These are phyloP conservation scores for Saccharum hybrid DNA, from an alignment of 202 grass and related monocot species.

Conservation along the genomic window DNA sequence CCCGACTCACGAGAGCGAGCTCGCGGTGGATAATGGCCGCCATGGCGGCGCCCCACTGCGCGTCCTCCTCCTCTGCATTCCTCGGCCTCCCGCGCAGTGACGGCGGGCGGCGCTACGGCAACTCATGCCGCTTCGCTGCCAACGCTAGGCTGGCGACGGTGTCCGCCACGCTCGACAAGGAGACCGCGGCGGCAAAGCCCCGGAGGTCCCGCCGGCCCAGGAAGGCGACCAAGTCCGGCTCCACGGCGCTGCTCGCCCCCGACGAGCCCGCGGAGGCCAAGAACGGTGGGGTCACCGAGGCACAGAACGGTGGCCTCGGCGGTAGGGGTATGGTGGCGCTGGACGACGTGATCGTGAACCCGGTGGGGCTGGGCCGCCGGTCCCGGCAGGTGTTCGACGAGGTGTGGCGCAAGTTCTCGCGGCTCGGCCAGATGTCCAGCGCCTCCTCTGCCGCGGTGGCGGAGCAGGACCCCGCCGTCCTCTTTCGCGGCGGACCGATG, in stretches of 20 bases:
- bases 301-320: neutral
- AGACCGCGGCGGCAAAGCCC: constrained; percentile 24
- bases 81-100: constrained; percentile 1
- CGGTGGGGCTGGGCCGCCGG: constrained; percentile 88
- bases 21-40: constrained; percentile 3
- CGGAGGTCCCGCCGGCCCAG: constrained; percentile 14
- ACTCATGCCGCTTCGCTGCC: constrained; percentile 29
- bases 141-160: neutral
- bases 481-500: constrained; percentile 79
- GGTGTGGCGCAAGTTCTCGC: constrained; percentile 98
- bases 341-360: constrained; percentile 84
- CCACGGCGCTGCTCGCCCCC: constrained; percentile 23
- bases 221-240: constrained; percentile 57
- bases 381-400: constrained; percentile 97
- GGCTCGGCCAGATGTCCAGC: constrained; percentile 90
- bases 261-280: constrained; percentile 12
- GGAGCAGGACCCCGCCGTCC: constrained; percentile 64
- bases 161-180: constrained; percentile 34
- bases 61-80: constrained; percentile 20
- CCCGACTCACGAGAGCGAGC: neutral
- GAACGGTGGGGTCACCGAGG: neutral
- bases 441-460: constrained; percentile 53
- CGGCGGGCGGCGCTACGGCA: neutral
- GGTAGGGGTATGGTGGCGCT: constrained; percentile 43
- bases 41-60: constrained; percentile 34